These are phyloP conservation scores for Termitomyces sp. DNA, from an alignment of 768 basidiomycete species.

Conservation along the genomic window DNA sequence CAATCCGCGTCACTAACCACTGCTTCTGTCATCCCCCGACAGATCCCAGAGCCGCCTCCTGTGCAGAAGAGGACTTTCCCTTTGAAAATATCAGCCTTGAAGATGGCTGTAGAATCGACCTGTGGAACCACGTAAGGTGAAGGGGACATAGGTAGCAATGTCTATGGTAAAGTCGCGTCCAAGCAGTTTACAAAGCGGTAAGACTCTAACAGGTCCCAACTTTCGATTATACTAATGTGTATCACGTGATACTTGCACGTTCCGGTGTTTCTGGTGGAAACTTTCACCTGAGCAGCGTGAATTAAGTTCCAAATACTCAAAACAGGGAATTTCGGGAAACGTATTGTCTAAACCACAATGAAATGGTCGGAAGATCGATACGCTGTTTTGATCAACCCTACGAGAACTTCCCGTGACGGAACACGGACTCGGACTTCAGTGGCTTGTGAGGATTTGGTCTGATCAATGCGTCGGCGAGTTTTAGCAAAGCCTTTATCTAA, in stretches of 20 bases:
- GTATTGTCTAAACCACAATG: background rate
- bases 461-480: background rate
- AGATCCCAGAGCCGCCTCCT: slow-evolving; percentile 91
- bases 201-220: no score
- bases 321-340: background rate
- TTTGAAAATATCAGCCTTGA: slow-evolving; percentile 78
- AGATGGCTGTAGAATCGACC: slow-evolving; percentile 53
- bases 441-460: background rate
- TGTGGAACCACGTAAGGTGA: slow-evolving; percentile 37
- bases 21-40: slow-evolving; percentile 80
- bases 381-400: background rate
- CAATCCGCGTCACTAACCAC: slow-evolving; percentile 45
- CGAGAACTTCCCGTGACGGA: background rate
- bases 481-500: background rate
- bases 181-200: no score
- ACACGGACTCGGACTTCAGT: background rate
- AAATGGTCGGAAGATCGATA: background rate
- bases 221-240: no score
- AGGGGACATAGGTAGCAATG: slow-evolving; percentile 29
- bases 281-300: background rate
- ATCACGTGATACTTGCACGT: background rate
- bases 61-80: slow-evolving; percentile 91
- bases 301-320: background rate
- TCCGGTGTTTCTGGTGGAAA: no score
- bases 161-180: background rate